These are phyloP conservation scores for Diaporthe ilicicola DNA, from an alignment of 2,329 filamentous ascomycete genomes.

Conservation along the genomic window DNA sequence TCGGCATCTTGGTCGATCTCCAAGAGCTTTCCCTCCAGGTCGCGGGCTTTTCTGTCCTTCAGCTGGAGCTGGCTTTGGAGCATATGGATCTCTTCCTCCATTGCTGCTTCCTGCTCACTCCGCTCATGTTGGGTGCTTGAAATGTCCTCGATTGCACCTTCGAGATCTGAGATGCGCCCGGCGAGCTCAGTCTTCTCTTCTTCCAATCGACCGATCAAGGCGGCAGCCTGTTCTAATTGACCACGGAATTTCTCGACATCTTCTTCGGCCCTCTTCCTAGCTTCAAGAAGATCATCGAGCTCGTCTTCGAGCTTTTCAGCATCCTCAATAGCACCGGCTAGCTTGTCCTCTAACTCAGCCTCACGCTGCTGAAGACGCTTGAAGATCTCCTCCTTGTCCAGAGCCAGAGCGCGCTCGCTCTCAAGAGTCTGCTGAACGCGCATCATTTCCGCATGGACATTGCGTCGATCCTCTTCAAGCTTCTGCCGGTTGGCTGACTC, in stretches of 20 bases:
- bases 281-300: conserved; percentile 85
- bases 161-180: conserved; percentile 72
- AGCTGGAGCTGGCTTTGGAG: conserved; percentile 88
- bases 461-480: conserved; percentile 89
- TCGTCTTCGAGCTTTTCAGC: conserved; percentile 95
- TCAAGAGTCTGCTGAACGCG: conserved; percentile 94
- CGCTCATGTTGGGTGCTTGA: conserved; percentile 76
- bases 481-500: conserved; percentile 79
- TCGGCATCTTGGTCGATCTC: conserved; percentile 90
- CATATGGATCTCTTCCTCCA: conserved; percentile 88
- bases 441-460: conserved; percentile 86
- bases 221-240: conserved; percentile 90
- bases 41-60: conserved; percentile 89
- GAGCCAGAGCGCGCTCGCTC: conserved; percentile 90
- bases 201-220: conserved; percentile 86
- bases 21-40: conserved; percentile 84
- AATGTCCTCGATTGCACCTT: conserved; percentile 75
- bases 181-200: conserved; percentile 82
- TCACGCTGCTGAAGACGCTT: conserved; percentile 94
- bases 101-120: conserved; percentile 76
- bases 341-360: conserved; percentile 89
- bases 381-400: conserved; percentile 99
- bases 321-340: conserved; percentile 90
- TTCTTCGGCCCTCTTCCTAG: conserved; percentile 88
- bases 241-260: conserved; percentile 80